phyloP scores from a whole-genome alignment of 1,284 basidiomycete genomes.

The Porogramme epimiltina region DNA sequence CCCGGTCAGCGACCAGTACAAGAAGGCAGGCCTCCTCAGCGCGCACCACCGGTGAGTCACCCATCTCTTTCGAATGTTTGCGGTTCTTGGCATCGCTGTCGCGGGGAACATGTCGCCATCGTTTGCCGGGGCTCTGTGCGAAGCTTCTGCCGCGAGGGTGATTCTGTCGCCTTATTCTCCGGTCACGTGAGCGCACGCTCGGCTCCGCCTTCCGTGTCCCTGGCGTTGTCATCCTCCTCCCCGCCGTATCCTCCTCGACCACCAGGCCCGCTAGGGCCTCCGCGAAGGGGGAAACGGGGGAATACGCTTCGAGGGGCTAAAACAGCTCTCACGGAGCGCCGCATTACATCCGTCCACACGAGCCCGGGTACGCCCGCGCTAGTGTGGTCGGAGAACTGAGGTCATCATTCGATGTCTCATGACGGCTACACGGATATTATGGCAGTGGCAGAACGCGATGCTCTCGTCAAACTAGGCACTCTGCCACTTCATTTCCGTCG shows the following conservation, averaged over 20 bases:
- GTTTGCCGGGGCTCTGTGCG: slow-evolving; percentile 27
- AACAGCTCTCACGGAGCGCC: too few species aligned
- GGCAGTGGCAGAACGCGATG: too few species aligned
- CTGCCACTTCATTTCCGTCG: too few species aligned
- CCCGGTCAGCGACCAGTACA: slow-evolving; percentile 92
- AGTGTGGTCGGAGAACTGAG: too few species aligned
- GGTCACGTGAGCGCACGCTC: slow-evolving; percentile 17
- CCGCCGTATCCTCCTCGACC: not conserved
- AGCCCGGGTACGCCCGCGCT: too few species aligned
- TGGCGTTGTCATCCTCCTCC: not conserved
- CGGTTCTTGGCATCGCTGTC: not conserved
- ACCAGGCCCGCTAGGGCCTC: too few species aligned
- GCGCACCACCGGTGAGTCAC: slow-evolving; percentile 70
- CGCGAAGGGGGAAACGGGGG: too few species aligned
- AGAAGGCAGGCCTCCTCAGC: slow-evolving; percentile 85
- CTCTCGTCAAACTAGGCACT: too few species aligned
- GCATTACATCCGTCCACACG: too few species aligned
- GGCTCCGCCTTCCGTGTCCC: not conserved
- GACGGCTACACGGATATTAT: too few species aligned
- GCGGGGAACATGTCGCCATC: not conserved
- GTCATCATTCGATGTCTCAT: too few species aligned
- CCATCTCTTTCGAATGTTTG: not conserved
- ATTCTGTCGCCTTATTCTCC: not conserved
- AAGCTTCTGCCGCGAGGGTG: not conserved
- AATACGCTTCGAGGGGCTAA: too few species aligned